Evolutionary conservation across 2,329 filamentous ascomycete species (phyloP), one percentile per base, ranked within the genome.

Genomic region (Colletotrichum chlorophyti): DNA sequence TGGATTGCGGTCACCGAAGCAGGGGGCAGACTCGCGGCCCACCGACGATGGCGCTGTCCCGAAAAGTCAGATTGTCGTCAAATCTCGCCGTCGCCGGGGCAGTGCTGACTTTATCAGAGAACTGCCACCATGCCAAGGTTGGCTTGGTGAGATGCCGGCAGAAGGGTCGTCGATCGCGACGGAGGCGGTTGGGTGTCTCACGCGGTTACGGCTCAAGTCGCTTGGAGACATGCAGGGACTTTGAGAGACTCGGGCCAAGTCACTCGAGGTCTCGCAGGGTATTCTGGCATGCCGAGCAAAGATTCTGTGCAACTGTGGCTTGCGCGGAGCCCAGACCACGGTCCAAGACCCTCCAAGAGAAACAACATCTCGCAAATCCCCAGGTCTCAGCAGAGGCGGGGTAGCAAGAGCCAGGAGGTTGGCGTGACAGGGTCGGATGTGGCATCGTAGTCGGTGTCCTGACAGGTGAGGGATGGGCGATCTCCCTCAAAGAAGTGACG

Each of bases 271-370:
- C 49, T 38, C 24, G 4, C 15, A 12, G 35, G 19, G 53, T 58
- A 41, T 27, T 29, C 31, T 38, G 31, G 23, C 12, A 21, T 27
- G 34, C 15, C 32, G 35, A 58, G n/a, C n/a, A n/a, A n/a, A n/a
- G 40, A 53, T 53, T 47, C 47, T 46, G 53, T 24, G 53, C 46
- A 38, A 38, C n/a, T n/a, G 34, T 47, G 38, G 15, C 26, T 29
- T 40, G 32, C 38, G 24, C 23, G 17, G 31, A 21, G 40, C 31
- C 47, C 41, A 34, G 40, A 23, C 53, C 48, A 40, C n/a, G n/a
- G 19, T 10, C 31, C n/a, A 17, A 47, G 29, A 23, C 14, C 34
- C n/a, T n/a, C 26, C 48, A 29, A 46, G 32, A 34, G 53, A 40
- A 19, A 23, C 34, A 34, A 40, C 52, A 46, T 53, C 14, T 46